phyloP scores from a whole-genome alignment of 2,329 filamentous ascomycete species.

The Calonectria henricotiae region DNA sequence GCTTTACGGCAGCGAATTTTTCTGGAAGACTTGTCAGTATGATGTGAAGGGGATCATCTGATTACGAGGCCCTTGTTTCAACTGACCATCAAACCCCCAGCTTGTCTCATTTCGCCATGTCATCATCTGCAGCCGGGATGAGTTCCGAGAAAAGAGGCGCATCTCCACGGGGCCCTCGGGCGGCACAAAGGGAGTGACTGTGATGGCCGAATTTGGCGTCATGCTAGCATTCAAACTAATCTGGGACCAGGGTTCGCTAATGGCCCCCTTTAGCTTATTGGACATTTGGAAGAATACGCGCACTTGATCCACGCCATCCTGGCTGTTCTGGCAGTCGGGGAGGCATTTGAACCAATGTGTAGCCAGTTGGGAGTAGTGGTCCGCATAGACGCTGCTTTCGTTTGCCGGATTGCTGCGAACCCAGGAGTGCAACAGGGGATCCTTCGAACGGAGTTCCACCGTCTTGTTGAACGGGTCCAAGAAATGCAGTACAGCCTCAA shows the following conservation, averaged over 20 bases:
- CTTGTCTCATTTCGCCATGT: neutral
- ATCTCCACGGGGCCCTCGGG: slow-evolving; percentile 6
- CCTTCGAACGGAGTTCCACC: neutral
- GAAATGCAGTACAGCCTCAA: neutral
- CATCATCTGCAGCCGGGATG: slow-evolving; percentile 6
- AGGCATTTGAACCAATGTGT: slow-evolving; percentile 14
- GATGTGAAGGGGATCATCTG: no score
- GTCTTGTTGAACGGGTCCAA: neutral
- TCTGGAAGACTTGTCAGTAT: no score
- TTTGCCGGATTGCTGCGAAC: neutral
- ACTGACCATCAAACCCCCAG: slow-evolving; percentile 14
- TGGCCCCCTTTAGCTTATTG: neutral
- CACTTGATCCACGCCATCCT: neutral
- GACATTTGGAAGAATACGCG: slow-evolving; percentile 7
- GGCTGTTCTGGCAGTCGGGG: neutral
- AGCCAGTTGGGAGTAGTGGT: neutral
- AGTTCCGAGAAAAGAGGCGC: slow-evolving; percentile 8
- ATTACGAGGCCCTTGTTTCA: no score
- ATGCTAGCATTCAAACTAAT: neutral
- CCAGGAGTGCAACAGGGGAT: neutral
- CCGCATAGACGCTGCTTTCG: neutral
- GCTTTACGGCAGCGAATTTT: no score
- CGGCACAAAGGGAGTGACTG: slow-evolving; percentile 6
- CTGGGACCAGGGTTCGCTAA: neutral
- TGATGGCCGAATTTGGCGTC: neutral